phyloP scores from a whole-genome alignment of 163 green algal species.

The Botryococcus braunii region DNA sequence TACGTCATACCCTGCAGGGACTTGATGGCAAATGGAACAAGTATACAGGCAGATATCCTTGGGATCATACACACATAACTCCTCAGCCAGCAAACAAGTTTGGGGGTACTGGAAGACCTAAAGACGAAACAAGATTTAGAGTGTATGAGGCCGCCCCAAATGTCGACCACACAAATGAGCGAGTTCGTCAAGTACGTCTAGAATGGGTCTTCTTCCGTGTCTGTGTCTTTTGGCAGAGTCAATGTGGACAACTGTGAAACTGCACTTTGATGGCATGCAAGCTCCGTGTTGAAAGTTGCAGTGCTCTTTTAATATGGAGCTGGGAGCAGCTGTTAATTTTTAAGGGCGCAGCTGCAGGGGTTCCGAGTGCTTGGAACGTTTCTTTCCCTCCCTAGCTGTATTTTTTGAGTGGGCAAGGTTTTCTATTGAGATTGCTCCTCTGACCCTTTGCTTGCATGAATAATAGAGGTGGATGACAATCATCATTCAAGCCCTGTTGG shows the following conservation, averaged over 20 bases:
- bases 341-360: neutral
- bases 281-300: neutral
- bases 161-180: constrained; percentile 67
- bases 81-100: constrained; percentile 77
- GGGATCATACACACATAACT: constrained; percentile 84
- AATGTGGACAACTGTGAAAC: neutral
- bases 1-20: constrained; percentile 30
- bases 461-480: too few relatives aligned
- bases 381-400: too few relatives aligned
- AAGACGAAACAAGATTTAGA: constrained; percentile 64
- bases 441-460: too few relatives aligned
- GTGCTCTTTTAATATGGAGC: neutral
- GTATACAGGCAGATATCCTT: constrained; percentile 84
- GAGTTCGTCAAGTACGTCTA: neutral
- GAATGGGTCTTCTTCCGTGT: too few relatives aligned
- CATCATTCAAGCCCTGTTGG: too few relatives aligned
- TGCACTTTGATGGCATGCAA: neutral
- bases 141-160: constrained; percentile 84
- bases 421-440: too few relatives aligned
- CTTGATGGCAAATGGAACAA: constrained; percentile 79
- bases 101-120: constrained; percentile 63
- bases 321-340: neutral
- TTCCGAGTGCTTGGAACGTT: neutral
- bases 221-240: neutral
- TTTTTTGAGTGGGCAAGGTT: too few relatives aligned